Percentiles rank a stretch among this genome's conserved stretches.
Evolutionary conservation across 495 filamentous ascomycete species (phyloP).

Genomic region (Penicillium soppii): DNA sequence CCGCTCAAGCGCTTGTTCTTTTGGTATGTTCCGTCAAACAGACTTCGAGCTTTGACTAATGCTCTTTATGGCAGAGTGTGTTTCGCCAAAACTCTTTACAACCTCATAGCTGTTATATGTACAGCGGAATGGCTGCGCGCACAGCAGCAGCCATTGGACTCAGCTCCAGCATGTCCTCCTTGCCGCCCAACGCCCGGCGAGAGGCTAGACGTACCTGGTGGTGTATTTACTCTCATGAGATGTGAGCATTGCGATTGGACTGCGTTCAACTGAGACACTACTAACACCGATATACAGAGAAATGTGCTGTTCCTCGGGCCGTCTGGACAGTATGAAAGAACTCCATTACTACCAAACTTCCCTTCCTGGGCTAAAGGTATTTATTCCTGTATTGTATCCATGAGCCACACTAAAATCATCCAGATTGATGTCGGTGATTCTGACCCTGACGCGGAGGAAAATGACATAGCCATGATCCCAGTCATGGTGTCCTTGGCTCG

Average conservation of each 20-base stretch:
- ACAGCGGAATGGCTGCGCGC: conserved; percentile 27
- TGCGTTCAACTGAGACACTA: neutral
- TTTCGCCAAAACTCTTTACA: conserved; percentile 26
- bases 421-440: conserved; percentile 2
- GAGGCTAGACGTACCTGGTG: conserved; percentile 28
- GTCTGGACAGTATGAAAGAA: conserved; percentile 30
- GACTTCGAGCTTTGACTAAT: neutral
- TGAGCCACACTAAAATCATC: neutral
- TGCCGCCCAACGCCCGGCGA: conserved; percentile 12
- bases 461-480: conserved; percentile 28
- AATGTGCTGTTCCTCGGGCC: conserved; percentile 31
- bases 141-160: conserved; percentile 27
- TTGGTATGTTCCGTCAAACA: conserved; percentile 8
- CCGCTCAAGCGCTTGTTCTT: conserved; percentile 25
- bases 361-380: conserved; percentile 21
- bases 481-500: conserved; percentile 25
- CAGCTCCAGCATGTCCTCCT: conserved; percentile 23
- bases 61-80: conserved; percentile 13
- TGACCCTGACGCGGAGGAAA: conserved; percentile 24
- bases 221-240: conserved; percentile 27
- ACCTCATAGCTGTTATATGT: conserved; percentile 29
- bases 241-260: conserved; percentile 5
- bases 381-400: neutral
- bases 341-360: conserved; percentile 26
- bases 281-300: conserved; percentile 10